Evolutionary conservation across 1,284 basidiomycete genomes (phyloP).

Genomic region (Phenoliferia sp.): DNA sequence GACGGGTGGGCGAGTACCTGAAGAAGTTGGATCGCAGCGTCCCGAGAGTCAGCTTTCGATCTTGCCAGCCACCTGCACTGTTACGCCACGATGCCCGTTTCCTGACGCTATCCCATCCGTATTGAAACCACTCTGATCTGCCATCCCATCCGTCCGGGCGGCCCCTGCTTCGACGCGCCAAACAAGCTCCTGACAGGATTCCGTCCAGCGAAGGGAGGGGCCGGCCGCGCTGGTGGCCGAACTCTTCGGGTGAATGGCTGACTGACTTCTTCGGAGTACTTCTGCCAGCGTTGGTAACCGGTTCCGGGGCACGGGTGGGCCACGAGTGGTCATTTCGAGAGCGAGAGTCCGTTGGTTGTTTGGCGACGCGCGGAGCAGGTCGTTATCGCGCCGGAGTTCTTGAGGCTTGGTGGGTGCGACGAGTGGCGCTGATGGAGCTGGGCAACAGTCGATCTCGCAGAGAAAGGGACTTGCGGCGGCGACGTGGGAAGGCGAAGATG

Average conservation of each 20-base stretch:
- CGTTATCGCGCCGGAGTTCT: too few relatives aligned
- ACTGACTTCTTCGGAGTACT: slow-evolving; percentile 35
- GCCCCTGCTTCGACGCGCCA: not conserved
- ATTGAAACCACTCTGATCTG: not conserved
- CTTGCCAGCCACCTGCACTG: not conserved
- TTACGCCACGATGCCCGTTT: not conserved
- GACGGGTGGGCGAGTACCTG: slow-evolving; percentile 76
- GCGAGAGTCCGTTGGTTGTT: too few relatives aligned
- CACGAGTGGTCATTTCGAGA: slow-evolving; percentile 2
- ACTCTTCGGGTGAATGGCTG: not conserved
- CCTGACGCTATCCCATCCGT: not conserved
- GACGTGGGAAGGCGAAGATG: too few relatives aligned
- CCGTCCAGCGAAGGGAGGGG: not conserved
- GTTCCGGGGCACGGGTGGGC: slow-evolving; percentile 21
- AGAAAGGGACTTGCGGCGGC: too few relatives aligned
- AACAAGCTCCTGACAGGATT: not conserved
- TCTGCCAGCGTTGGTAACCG: slow-evolving; percentile 44
- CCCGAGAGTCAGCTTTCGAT: not conserved
- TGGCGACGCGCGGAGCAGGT: too few relatives aligned
- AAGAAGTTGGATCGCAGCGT: not conserved
- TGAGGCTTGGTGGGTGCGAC: too few relatives aligned
- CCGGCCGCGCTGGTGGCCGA: not conserved
- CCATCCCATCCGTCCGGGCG: not conserved
- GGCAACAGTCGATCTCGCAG: too few relatives aligned
- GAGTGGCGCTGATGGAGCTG: too few relatives aligned